Conservation (phyloP, 2,329 filamentous ascomycete genomes). For the Aspergillus sergii region DNA sequence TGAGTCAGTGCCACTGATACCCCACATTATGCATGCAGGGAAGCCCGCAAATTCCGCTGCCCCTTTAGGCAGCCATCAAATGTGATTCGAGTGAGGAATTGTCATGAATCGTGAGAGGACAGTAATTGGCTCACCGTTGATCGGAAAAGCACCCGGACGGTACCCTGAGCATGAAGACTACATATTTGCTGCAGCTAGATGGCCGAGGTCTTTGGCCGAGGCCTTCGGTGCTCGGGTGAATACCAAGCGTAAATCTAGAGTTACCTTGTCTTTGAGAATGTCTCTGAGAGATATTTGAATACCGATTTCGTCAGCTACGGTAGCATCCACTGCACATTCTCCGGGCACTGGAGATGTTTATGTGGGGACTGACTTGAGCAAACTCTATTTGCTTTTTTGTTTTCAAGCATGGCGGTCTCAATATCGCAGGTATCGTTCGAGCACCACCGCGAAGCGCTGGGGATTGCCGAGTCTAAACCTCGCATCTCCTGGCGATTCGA, state of each 20-base stretch:
- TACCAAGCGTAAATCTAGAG: background rate
- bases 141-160: background rate
- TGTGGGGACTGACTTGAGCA: background rate
- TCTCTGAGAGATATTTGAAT: background rate
- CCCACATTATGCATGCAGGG: background rate
- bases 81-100: background rate
- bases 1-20: background rate
- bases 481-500: slow-evolving; percentile 31
- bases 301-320: background rate
- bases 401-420: slow-evolving; percentile 15
- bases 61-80: background rate
- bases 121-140: background rate
- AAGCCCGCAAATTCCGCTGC: background rate
- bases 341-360: fast-evolving
- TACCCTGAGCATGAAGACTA: background rate
- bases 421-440: slow-evolving; percentile 20
- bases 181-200: background rate
- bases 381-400: background rate
- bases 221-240: background rate
- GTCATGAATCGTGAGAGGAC: background rate
- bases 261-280: background rate
- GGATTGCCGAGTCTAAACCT: slow-evolving; percentile 20
- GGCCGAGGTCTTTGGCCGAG: background rate
- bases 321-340: no score
- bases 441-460: slow-evolving; percentile 20